Conservation (phyloP, 805 yeast genomes). For the Candida sonorensis region DNA sequence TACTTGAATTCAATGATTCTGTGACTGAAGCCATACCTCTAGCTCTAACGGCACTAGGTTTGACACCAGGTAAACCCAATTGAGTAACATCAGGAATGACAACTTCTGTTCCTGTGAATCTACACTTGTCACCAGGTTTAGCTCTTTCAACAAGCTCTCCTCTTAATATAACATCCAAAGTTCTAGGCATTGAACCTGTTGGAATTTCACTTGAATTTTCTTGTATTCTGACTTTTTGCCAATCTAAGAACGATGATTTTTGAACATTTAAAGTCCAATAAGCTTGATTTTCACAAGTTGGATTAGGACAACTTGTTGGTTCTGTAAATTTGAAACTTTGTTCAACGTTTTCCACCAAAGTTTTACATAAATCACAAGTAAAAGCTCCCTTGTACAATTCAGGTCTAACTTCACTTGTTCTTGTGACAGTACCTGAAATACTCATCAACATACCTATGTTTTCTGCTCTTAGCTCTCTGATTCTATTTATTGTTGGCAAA, state of each 20-base stretch:
- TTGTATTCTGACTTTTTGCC: slow-evolving; percentile 95
- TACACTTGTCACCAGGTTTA: slow-evolving; percentile 94
- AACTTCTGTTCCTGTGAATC: slow-evolving; percentile 89
- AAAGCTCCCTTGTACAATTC: slow-evolving; percentile 84
- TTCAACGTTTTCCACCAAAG: slow-evolving; percentile 82
- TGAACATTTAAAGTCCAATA: slow-evolving; percentile 79
- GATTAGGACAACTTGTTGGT: slow-evolving; percentile 86
- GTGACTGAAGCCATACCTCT: slow-evolving; percentile 43
- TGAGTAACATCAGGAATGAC: slow-evolving; percentile 94
- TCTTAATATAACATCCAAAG: slow-evolving; percentile 83
- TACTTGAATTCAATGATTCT: slow-evolving; percentile 76
- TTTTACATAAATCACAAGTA: slow-evolving; percentile 82
- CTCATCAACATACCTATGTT: slow-evolving; percentile 79
- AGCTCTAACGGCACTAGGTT: slow-evolving; percentile 67
- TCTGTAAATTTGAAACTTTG: slow-evolving; percentile 92
- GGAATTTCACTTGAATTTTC: slow-evolving; percentile 97
- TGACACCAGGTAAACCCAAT: slow-evolving; percentile 90
- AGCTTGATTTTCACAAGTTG: slow-evolving; percentile 79
- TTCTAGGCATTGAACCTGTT: slow-evolving; percentile 98
- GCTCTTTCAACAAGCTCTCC: slow-evolving; percentile 95
- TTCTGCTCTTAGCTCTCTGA: slow-evolving; percentile 86
- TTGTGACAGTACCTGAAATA: slow-evolving; percentile 90
- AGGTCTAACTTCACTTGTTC: slow-evolving; percentile 95
- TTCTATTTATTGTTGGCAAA: slow-evolving; percentile 72
- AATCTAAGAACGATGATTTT: slow-evolving; percentile 84